A percentile compares a stretch with the other conserved stretches of the same genome.
phyloP scores from a whole-genome alignment of 306 rosid species.

The Begonia peltatifolia region DNA sequence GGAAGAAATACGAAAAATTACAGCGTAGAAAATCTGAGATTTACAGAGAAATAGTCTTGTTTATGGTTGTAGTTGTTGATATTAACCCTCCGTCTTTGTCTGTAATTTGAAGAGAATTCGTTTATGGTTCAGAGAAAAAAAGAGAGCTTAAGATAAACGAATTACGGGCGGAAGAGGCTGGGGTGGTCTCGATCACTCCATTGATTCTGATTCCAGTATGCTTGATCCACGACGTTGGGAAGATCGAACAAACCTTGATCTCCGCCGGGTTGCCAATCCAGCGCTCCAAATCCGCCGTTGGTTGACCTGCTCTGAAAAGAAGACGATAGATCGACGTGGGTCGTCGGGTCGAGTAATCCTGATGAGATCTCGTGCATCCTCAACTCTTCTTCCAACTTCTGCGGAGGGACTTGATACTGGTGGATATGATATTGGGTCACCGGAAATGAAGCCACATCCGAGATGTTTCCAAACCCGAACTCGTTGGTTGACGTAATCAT shows the following conservation, averaged over 20 bases:
- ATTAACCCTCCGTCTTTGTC: slow-evolving; percentile 7
- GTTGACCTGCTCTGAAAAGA: slow-evolving; percentile 23
- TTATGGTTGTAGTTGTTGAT: too few species aligned
- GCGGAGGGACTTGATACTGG: slow-evolving; percentile 26
- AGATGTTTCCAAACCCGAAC: slow-evolving; percentile 27
- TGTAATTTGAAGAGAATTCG: not conserved
- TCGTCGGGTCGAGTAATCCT: slow-evolving; percentile 38
- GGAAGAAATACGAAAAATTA: too few species aligned
- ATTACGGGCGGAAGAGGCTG: slow-evolving; percentile 70
- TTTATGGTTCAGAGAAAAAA: not conserved
- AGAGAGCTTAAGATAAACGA: slow-evolving; percentile 3
- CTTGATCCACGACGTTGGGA: slow-evolving; percentile 67
- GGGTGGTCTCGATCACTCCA: slow-evolving; percentile 74
- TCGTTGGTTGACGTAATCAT: slow-evolving; percentile 35
- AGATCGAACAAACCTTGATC: slow-evolving; percentile 87
- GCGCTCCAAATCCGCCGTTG: slow-evolving; percentile 42
- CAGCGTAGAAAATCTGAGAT: too few species aligned
- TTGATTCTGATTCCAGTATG: slow-evolving; percentile 74
- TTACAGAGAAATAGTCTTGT: too few species aligned
- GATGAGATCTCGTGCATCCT: slow-evolving; percentile 38
- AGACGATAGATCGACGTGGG: slow-evolving; percentile 35
- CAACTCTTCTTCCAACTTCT: slow-evolving; percentile 21
- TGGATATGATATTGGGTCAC: slow-evolving; percentile 11
- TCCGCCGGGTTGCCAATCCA: slow-evolving; percentile 60
- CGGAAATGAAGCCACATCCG: slow-evolving; percentile 37